phyloP scores from a whole-genome alignment of 306 rosid species.

The Casuarina glauca region DNA sequence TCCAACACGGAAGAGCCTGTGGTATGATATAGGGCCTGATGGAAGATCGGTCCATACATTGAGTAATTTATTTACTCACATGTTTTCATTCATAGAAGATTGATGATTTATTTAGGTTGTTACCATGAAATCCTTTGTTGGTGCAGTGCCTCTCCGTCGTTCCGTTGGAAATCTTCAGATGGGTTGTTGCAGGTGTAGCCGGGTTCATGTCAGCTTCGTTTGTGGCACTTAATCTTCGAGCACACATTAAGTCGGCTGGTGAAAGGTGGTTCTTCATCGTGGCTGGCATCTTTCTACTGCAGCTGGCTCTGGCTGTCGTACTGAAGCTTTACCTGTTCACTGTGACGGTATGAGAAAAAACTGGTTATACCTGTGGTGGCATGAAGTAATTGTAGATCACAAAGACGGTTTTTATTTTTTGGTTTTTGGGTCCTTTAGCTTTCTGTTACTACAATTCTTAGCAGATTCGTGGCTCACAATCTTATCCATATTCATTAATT shows the following conservation, averaged over 20 bases:
- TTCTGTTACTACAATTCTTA: conserved; percentile 26
- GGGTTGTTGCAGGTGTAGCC: conserved; percentile 85
- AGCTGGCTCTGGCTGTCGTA: conserved; percentile 77
- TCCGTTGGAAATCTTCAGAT: conserved; percentile 75
- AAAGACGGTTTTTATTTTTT: conserved; percentile 32
- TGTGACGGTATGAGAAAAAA: conserved; percentile 56
- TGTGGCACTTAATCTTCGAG: conserved; percentile 86
- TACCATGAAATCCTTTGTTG: not conserved
- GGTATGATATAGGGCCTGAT: not conserved
- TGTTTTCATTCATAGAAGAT: not conserved
- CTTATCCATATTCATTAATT: conserved; percentile 49
- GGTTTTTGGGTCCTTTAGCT: conserved; percentile 22
- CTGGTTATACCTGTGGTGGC: conserved; percentile 9
- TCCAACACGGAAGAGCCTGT: not conserved
- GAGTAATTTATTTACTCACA: not conserved
- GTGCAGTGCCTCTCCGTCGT: conserved; percentile 88
- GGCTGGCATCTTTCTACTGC: conserved; percentile 87
- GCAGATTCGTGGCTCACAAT: conserved; percentile 31
- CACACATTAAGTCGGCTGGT: conserved; percentile 87
- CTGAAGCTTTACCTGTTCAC: conserved; percentile 84
- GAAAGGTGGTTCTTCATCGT: conserved; percentile 93
- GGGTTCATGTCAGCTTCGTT: conserved; percentile 94
- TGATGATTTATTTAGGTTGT: not conserved
- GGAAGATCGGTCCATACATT: not conserved
- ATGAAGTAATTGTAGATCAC: conserved; percentile 45